Base-by-base conservation (phyloP, 257 asterid species). In the Solanum raphanifolium region DNA sequence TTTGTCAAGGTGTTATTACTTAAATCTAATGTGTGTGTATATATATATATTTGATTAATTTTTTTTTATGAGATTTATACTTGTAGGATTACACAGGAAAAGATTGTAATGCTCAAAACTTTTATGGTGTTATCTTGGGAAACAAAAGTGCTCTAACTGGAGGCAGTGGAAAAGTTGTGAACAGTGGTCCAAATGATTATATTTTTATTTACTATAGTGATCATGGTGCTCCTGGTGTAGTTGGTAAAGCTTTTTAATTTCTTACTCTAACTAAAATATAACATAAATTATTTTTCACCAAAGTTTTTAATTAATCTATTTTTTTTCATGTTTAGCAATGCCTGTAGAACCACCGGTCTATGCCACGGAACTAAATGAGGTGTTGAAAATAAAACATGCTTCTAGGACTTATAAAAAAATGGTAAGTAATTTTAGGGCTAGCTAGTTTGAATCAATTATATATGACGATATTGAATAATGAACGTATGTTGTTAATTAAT, bases 161-260 rank as follows among this genome's bases (percentile, higher is more conserved):
- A 58, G 99, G 98, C 35, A 94, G 98, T 18, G 98, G 99, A 38
- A 96, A 96, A 93, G 98, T 96, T 81, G 92, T 96, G 15, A 91
- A 95, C 62, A 96, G 98, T 69, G 96, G 96, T 84, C 98, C 98
- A 27, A 92, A 95, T 84, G 99, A 96, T 91, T 95, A 92, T 82
- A 94, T 96, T 82, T 96, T 96, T 89, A 82, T 96, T 60, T 96
- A 90, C 89, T 96, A 95, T 85, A 16, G 9, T 52, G 62, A 52
- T 52, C 62, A 16, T 52, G 62, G 62, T 52, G 23, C 23, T 5
- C 62, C 62, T 52, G 62, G n/a, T 2, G 9, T 15, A 52, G 60
- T 52, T 52, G 60, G 60, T 16, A 52, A 2, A 48, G 5, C 0
- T 5, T 3, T 43, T 12, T 52, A 52, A 52, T 52, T 52, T 2